phyloP scores from a whole-genome alignment of 345 rosid genomes.

The Pistacia vera region DNA sequence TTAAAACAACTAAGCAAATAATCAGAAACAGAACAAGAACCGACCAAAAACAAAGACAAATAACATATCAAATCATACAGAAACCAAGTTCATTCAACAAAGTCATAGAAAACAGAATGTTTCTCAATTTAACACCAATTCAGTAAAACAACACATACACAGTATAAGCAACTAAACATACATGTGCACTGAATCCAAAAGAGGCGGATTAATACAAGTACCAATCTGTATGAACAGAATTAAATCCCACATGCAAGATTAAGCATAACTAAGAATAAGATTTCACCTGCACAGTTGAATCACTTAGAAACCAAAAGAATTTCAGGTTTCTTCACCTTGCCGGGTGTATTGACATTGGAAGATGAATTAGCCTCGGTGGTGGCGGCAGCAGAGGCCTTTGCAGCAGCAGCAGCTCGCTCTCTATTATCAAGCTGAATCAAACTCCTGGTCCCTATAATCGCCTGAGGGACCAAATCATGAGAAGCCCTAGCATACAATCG shows the following conservation, averaged over 20 bases:
- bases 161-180: background rate
- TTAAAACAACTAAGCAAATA: background rate
- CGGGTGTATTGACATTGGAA: constrained; percentile 81
- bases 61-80: background rate
- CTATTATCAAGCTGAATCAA: constrained; percentile 83
- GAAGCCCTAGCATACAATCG: constrained; percentile 88
- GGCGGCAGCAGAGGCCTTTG: constrained; percentile 37
- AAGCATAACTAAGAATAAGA: constrained; percentile 1
- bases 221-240: background rate
- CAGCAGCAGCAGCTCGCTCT: constrained; percentile 55
- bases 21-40: background rate
- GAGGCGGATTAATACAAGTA: background rate
- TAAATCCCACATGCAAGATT: background rate
- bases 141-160: background rate
- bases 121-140: too few species aligned
- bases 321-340: constrained; percentile 84
- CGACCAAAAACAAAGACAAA: background rate
- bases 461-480: constrained; percentile 92
- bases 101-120: too few species aligned
- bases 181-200: background rate
- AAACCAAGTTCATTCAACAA: too few species aligned
- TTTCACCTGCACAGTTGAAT: constrained; percentile 37
- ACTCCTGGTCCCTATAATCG: constrained; percentile 82
- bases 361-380: constrained; percentile 35
- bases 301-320: constrained; percentile 85